Evolutionary conservation across 2,329 filamentous ascomycete genomes (phyloP).

Genomic region (Neonectria hederae): DNA sequence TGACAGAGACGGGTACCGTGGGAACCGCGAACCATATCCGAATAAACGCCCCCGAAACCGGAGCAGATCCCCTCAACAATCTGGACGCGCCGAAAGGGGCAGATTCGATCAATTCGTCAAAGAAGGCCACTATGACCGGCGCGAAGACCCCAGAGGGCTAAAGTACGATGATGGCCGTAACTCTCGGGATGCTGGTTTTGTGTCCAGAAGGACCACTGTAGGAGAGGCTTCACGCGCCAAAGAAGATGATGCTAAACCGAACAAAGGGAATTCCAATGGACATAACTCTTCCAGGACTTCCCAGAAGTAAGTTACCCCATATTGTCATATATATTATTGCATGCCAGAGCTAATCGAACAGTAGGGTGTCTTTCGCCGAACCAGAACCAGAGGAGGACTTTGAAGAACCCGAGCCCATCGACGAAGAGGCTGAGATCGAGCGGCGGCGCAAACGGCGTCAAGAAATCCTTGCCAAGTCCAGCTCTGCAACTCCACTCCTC

Average conservation of each 20-base stretch:
- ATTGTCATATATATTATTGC: neutral
- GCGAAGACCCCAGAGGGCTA: slow-evolving; percentile 36
- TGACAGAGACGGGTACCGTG: slow-evolving; percentile 49
- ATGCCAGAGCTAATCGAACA: slow-evolving; percentile 20
- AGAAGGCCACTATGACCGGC: slow-evolving; percentile 42
- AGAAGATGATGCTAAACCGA: slow-evolving; percentile 75
- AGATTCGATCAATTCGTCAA: slow-evolving; percentile 48
- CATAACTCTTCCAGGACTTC: slow-evolving; percentile 28
- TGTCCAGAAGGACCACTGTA: slow-evolving; percentile 71
- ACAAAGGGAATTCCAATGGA: slow-evolving; percentile 56
- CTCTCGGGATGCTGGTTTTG: slow-evolving; percentile 61
- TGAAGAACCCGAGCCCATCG: slow-evolving; percentile 68
- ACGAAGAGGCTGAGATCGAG: slow-evolving; percentile 86
- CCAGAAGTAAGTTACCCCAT: slow-evolving; percentile 28
- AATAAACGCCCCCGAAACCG: slow-evolving; percentile 67
- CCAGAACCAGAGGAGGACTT: slow-evolving; percentile 54
- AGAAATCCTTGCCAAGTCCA: slow-evolving; percentile 85
- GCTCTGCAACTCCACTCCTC: slow-evolving; percentile 76
- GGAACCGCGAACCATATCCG: slow-evolving; percentile 54
- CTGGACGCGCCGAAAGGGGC: slow-evolving; percentile 50
- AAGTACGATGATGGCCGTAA: slow-evolving; percentile 57
- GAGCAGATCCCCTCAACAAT: slow-evolving; percentile 60
- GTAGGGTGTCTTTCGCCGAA: slow-evolving; percentile 31
- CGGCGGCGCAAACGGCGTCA: slow-evolving; percentile 85
- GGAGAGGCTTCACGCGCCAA: slow-evolving; percentile 66